Evolutionary conservation across 2,329 filamentous ascomycete species (phyloP), one percentile per base, ranked within the genome.

Genomic region (Sclerotinia minor): DNA sequence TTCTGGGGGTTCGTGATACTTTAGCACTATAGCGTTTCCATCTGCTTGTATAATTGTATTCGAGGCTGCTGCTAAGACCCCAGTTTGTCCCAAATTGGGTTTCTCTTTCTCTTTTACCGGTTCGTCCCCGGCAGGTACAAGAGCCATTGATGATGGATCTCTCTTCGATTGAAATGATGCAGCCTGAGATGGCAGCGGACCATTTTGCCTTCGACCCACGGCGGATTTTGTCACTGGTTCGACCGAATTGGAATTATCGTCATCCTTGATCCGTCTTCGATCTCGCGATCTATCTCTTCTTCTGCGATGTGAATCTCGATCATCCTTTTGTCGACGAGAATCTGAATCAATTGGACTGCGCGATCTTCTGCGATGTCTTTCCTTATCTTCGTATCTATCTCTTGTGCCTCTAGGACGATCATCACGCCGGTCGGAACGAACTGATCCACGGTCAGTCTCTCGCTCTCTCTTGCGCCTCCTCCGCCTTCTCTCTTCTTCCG

Each of bases 1-100:
- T 81, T 99, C 95, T 15, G 92, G 82, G 1, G 95, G 95, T 79
- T 99, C 95, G 80, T 97, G 92, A 79, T 99, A 99, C 81, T 98
- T 98, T 58, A 99, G 85, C 3, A 92, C 87, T 66, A 97, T 88
- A 29, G 85, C 85, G 4, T 88, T 90, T 68, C 92, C 92, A 74
- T 88, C 87, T 35, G 86, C 86, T 71, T 96, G 88, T 9, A 87
- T 87, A 24, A 89, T 79, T 2, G 86, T 82, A 78, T 99, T 98
- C 64, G 93, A 93, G 71, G 92, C 93, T 55, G 93, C 92, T 3
- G 95, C 95, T 24, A 99, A 83, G 9, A 90, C 83, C 38, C 95
- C 95, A 0, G 93, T 93, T 45, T 84, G 87, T 26, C 85, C 87
- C 79, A 90, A 96, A 79, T 97, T 99, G 52, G 94, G 91, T 78